Conservation (phyloP, 306 rosid species). For the Gillenia trifoliata region DNA sequence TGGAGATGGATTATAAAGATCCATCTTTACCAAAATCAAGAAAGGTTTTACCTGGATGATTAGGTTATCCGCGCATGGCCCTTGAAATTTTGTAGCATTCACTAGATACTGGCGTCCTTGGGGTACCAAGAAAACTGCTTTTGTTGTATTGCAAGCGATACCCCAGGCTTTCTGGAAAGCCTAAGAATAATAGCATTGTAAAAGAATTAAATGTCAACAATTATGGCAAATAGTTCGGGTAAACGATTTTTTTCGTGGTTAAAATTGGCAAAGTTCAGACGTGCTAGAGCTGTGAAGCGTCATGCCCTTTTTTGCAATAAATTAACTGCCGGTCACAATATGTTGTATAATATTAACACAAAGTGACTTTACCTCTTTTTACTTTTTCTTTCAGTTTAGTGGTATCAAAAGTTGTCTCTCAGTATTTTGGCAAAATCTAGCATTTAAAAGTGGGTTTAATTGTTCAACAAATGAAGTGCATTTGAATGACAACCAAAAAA, state of each 20-base stretch:
- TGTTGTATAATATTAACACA: neutral
- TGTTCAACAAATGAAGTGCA: neutral
- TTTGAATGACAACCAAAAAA: neutral
- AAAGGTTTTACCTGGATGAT: slow-evolving; percentile 58
- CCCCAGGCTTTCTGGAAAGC: slow-evolving; percentile 84
- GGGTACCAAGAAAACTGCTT: slow-evolving; percentile 79
- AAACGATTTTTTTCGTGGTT: neutral
- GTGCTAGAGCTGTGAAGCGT: neutral
- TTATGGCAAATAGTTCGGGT: neutral
- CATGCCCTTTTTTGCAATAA: neutral
- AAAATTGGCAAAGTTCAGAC: neutral
- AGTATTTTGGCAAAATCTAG: neutral
- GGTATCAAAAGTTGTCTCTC: neutral
- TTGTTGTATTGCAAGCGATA: slow-evolving; percentile 66
- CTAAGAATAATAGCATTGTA: slow-evolving; percentile 39
- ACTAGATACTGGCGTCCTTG: slow-evolving; percentile 66
- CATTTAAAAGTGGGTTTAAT: neutral
- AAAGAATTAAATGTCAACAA: slow-evolving; percentile 21
- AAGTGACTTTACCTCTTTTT: too few species aligned
- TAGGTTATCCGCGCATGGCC: slow-evolving; percentile 69
- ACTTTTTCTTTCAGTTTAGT: neutral
- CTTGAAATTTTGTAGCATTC: slow-evolving; percentile 73
- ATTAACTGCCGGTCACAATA: neutral
- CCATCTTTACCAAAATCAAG: neutral
- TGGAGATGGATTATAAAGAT: neutral